These are phyloP conservation scores for Metschnikowia matae DNA, from an alignment of 805 yeast species.

Conservation along the genomic window DNA sequence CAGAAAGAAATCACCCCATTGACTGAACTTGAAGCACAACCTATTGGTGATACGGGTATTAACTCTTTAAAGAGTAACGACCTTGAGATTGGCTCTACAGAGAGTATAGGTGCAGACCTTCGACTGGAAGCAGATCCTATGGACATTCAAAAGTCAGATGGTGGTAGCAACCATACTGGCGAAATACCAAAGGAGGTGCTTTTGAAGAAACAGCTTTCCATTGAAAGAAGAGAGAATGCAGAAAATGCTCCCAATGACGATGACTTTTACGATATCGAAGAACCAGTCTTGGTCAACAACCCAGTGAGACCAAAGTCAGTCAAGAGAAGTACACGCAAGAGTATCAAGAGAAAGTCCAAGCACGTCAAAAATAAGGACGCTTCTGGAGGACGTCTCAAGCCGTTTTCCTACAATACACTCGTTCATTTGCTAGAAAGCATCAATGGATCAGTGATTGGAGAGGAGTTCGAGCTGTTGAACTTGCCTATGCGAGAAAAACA, in stretches of 20 bases:
- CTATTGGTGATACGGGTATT: not conserved
- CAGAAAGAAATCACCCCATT: not conserved
- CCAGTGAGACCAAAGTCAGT: slow-evolving; percentile 34
- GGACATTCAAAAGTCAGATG: not conserved
- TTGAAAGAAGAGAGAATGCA: not conserved
- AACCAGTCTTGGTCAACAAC: slow-evolving; percentile 29
- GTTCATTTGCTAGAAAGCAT: slow-evolving; percentile 52
- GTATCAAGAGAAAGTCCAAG: slow-evolving; percentile 20
- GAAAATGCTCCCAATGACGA: slow-evolving; percentile 16
- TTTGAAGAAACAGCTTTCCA: not conserved
- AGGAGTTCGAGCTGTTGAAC: slow-evolving; percentile 69
- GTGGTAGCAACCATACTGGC: not conserved
- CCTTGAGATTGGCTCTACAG: not conserved
- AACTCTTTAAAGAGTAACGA: not conserved
- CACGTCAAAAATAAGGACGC: slow-evolving; percentile 9
- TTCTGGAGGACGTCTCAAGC: slow-evolving; percentile 23
- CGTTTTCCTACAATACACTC: slow-evolving; percentile 42
- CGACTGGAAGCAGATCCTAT: not conserved
- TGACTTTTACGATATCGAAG: slow-evolving; percentile 36
- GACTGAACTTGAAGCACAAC: not conserved
- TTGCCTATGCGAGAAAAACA: slow-evolving; percentile 74
- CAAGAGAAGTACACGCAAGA: slow-evolving; percentile 14
- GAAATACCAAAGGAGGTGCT: not conserved
- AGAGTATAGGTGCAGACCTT: slow-evolving; percentile 1
- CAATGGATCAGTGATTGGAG: slow-evolving; percentile 59